phyloP scores from a whole-genome alignment of 768 basidiomycete species.

The Trametes cubensis region DNA sequence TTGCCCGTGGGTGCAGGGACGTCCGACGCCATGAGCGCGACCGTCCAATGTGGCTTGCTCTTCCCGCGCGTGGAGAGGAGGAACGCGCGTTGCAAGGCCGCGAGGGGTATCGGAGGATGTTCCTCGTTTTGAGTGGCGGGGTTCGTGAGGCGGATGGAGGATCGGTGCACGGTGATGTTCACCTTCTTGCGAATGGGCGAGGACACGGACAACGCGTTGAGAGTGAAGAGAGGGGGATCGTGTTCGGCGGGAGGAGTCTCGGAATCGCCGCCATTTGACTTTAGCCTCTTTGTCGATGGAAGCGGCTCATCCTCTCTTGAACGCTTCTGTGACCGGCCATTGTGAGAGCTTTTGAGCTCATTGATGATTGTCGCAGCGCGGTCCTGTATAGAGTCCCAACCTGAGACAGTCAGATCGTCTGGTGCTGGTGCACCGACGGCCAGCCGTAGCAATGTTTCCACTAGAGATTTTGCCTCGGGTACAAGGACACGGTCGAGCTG shows the following conservation, averaged over 20 bases:
- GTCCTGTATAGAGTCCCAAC: slow-evolving; percentile 14
- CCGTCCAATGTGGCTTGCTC: slow-evolving; percentile 70
- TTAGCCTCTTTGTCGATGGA: slow-evolving; percentile 10
- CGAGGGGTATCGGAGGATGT: slow-evolving; percentile 48
- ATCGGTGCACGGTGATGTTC: slow-evolving; percentile 58
- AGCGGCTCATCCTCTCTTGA: slow-evolving; percentile 14
- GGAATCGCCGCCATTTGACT: slow-evolving; percentile 3
- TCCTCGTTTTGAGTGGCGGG: slow-evolving; percentile 52
- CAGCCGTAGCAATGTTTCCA: slow-evolving; percentile 18
- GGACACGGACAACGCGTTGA: slow-evolving; percentile 68
- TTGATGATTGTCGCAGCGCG: slow-evolving; percentile 12
- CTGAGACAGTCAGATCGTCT: neutral
- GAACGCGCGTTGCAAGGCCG: slow-evolving; percentile 60
- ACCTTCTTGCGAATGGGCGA: slow-evolving; percentile 79
- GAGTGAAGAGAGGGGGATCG: slow-evolving; percentile 54
- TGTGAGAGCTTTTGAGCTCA: slow-evolving; percentile 21
- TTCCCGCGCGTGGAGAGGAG: slow-evolving; percentile 77
- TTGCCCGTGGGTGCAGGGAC: slow-evolving; percentile 43
- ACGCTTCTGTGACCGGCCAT: slow-evolving; percentile 14
- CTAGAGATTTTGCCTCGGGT: slow-evolving; percentile 5
- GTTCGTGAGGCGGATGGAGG: slow-evolving; percentile 55
- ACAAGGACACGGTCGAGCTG: slow-evolving; percentile 17
- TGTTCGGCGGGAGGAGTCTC: slow-evolving; percentile 21
- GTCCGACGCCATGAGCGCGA: slow-evolving; percentile 63
- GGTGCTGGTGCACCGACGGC: slow-evolving; percentile 18